Evolutionary conservation across 768 basidiomycete genomes (phyloP).

Genomic region (Serendipita sp.): DNA sequence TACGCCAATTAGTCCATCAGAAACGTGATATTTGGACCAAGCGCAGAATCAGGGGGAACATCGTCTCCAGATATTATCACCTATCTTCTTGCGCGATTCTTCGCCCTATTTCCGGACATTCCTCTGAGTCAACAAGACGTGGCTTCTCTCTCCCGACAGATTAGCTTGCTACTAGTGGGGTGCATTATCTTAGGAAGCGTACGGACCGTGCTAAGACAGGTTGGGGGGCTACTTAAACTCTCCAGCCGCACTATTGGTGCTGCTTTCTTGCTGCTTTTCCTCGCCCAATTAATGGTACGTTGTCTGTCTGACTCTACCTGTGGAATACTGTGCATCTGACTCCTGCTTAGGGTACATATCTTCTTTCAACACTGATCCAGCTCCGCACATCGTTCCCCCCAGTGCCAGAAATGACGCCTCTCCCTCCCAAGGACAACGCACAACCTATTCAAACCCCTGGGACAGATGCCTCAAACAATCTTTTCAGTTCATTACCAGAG

Average conservation of each 20-base stretch:
- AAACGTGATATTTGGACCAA: slow-evolving; percentile 21
- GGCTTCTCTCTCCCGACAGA: slow-evolving; percentile 32
- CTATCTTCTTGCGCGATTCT: slow-evolving; percentile 20
- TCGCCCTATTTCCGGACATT: slow-evolving; percentile 25
- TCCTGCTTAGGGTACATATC: slow-evolving; percentile 50
- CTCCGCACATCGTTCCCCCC: slow-evolving; percentile 65
- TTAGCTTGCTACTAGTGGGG: slow-evolving; percentile 57
- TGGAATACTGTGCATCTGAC: background rate
- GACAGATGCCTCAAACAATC: slow-evolving; percentile 23
- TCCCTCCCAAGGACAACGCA: background rate
- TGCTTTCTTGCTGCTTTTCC: slow-evolving; percentile 56
- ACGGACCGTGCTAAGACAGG: slow-evolving; percentile 50
- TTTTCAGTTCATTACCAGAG: slow-evolving; percentile 57
- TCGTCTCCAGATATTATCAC: slow-evolving; percentile 31
- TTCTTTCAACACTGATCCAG: slow-evolving; percentile 69
- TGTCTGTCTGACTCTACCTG: background rate
- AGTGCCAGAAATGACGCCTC: slow-evolving; percentile 9
- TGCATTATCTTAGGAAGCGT: slow-evolving; percentile 61
- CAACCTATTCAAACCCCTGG: slow-evolving; percentile 1
- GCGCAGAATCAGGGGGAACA: slow-evolving; percentile 24
- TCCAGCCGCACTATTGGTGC: slow-evolving; percentile 56
- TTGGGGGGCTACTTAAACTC: slow-evolving; percentile 46
- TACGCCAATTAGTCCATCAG: slow-evolving; percentile 21
- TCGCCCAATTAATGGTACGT: slow-evolving; percentile 71
- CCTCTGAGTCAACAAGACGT: slow-evolving; percentile 21